Evolutionary conservation across 345 rosid species (phyloP).

Genomic region (Corymbia maculata): DNA sequence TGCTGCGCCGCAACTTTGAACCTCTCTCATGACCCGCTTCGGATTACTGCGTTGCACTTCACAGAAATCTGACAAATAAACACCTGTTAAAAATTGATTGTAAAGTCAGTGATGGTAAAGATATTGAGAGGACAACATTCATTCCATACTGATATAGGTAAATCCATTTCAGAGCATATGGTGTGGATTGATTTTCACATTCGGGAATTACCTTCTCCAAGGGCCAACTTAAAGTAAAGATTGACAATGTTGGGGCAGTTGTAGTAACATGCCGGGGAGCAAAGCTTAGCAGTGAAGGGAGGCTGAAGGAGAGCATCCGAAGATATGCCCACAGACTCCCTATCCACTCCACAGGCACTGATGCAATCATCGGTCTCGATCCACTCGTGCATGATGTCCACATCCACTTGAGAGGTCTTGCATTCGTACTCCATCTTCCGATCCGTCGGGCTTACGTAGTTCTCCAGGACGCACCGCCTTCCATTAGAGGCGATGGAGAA

Average conservation of each 20-base stretch:
- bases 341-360: conserved; percentile 68
- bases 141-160: neutral
- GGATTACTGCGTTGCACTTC: conserved; percentile 48
- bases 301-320: conserved; percentile 81
- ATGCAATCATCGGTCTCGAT: conserved; percentile 76
- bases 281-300: conserved; percentile 64
- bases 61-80: conserved; percentile 71
- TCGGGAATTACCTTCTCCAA: conserved; percentile 69
- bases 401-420: conserved; percentile 75
- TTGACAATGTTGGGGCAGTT: conserved; percentile 85
- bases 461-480: conserved; percentile 84
- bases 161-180: neutral
- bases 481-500: conserved; percentile 61
- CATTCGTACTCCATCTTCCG: conserved; percentile 49
- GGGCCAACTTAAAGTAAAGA: conserved; percentile 88
- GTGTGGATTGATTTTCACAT: neutral
- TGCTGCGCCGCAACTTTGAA: conserved; percentile 46
- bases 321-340: conserved; percentile 76
- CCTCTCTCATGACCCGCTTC: conserved; percentile 62
- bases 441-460: conserved; percentile 1
- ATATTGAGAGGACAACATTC: neutral
- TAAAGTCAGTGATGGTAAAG: neutral
- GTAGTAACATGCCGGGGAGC: conserved; percentile 57
- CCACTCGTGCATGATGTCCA: conserved; percentile 54
- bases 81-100: conserved; percentile 35